Evolutionary conservation across 306 rosid species (phyloP).

Genomic region (Trifolium dubium): DNA sequence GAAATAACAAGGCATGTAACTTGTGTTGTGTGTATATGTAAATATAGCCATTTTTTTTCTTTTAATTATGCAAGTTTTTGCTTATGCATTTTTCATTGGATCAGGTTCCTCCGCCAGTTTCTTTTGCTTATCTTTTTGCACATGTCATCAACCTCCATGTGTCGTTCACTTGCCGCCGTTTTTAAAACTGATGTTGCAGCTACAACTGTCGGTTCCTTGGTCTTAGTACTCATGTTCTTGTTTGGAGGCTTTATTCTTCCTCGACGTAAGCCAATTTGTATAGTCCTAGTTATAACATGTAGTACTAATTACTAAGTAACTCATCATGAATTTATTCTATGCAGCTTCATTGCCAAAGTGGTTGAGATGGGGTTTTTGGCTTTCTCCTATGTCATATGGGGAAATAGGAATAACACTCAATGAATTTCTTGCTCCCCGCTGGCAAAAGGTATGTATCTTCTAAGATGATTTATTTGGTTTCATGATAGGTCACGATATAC

Average conservation of each 20-base stretch:
- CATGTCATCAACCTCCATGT: conserved; percentile 61
- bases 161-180: conserved; percentile 59
- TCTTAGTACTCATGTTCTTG: conserved; percentile 54
- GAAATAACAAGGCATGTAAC: conserved; percentile 55
- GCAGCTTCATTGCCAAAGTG: conserved; percentile 65
- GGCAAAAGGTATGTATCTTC: conserved; percentile 64
- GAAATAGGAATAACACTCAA: conserved; percentile 62
- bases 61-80: conserved; percentile 35
- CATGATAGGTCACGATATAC: conserved; percentile 9
- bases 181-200: conserved; percentile 61
- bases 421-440: conserved; percentile 68
- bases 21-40: conserved; percentile 19
- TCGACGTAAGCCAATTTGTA: conserved; percentile 46
- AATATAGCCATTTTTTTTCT: neutral
- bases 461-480: conserved; percentile 17
- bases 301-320: conserved; percentile 14
- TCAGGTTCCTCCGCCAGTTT: conserved; percentile 60
- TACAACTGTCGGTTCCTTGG: conserved; percentile 54
- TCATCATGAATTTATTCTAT: conserved; percentile 42
- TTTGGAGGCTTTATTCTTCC: conserved; percentile 73
- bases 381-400: conserved; percentile 66
- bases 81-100: conserved; percentile 22
- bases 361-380: conserved; percentile 70
- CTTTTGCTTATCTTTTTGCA: conserved; percentile 59
- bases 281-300: conserved; percentile 6